Base-by-base conservation (phyloP, 192 early-diverging fungal genomes). In the Entophlyctis luteolus region DNA sequence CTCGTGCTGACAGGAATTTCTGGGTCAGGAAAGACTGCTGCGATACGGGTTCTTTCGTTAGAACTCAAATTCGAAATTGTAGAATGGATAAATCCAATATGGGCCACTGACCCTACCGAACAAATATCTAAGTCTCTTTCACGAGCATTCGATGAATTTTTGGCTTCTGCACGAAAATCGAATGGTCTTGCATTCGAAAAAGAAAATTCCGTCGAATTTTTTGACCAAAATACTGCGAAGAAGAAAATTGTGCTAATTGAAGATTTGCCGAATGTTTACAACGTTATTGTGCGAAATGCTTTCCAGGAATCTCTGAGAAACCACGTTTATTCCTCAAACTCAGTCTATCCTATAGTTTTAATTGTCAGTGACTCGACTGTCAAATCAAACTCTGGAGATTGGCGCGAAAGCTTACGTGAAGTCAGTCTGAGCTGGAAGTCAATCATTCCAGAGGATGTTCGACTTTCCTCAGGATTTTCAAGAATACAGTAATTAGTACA, bases 1-100 rank as follows among this genome's bases (percentile, higher is more conserved):
- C 60, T 79, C 18, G 65, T 67, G 4, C 55, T 81, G 10, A 79
- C 79, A 18, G 79, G 79, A 18, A 78, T 75, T 2, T 79, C 74
- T 3, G 79, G 79, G 0, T 59, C 72, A 3, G 79, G 74, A 20
- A 81, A 81, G 65, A 79, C 79, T 2, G 76, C 79, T 16, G 59
- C 67, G 27, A 33, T 81, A 22, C 46, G 48, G 28, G 47, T 69
- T 67, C 60, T 80, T 18, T 27, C 75, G 10, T 68, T 37, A 32
- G 75, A 80, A 46, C 39, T 80, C 55, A 20, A 50, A n/a, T 72
- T 69, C 49, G 70, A 80, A 25, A 70, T 80, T 3, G 3, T 75
- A 0, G 79, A 80, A 60, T 80, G 79, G 79, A 53, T 48, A 53
- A 80, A 80, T 58, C 79, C 79, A 6, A 37, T 73, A 5, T 67